phyloP scores from a whole-genome alignment of 495 filamentous ascomycete species.

The Penicillium salamii region DNA sequence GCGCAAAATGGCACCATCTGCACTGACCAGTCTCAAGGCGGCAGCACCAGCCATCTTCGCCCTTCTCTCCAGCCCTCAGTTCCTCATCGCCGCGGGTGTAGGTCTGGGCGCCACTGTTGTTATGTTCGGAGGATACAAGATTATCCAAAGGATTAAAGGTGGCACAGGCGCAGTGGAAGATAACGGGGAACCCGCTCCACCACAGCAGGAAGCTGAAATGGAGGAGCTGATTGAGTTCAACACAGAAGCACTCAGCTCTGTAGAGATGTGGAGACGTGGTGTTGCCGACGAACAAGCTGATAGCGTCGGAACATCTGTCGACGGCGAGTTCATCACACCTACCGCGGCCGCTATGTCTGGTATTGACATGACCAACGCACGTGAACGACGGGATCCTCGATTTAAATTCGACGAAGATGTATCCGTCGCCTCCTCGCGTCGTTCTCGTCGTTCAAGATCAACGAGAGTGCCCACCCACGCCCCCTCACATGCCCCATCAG shows the following conservation, averaged over 20 bases:
- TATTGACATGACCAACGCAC: conserved; percentile 42
- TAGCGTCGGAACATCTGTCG: conserved; percentile 66
- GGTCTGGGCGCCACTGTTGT: conserved; percentile 88
- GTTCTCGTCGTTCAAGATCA: conserved; percentile 37
- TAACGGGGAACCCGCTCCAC: background rate
- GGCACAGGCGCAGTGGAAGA: conserved; percentile 15
- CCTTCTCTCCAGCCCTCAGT: conserved; percentile 84
- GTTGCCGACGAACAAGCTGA: conserved; percentile 65
- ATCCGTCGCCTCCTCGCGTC: conserved; percentile 37
- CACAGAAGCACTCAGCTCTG: conserved; percentile 56
- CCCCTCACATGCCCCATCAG: conserved; percentile 10
- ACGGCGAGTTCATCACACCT: conserved; percentile 83
- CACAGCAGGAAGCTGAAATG: conserved; percentile 30
- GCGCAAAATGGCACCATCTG: conserved; percentile 80
- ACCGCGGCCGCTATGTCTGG: conserved; percentile 62
- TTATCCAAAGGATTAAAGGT: conserved; percentile 80
- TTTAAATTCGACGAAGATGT: conserved; percentile 40
- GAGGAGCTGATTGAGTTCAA: conserved; percentile 59
- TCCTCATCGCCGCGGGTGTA: conserved; percentile 86
- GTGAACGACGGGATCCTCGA: conserved; percentile 32
- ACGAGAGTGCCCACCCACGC: conserved; percentile 13
- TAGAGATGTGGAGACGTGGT: conserved; percentile 84
- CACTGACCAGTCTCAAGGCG: conserved; percentile 68
- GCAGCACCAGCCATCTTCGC: conserved; percentile 82
- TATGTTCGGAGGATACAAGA: conserved; percentile 94